Evolutionary conservation across 2,329 filamentous ascomycete genomes (phyloP).

Genomic region (Trichoderma polysporum): DNA sequence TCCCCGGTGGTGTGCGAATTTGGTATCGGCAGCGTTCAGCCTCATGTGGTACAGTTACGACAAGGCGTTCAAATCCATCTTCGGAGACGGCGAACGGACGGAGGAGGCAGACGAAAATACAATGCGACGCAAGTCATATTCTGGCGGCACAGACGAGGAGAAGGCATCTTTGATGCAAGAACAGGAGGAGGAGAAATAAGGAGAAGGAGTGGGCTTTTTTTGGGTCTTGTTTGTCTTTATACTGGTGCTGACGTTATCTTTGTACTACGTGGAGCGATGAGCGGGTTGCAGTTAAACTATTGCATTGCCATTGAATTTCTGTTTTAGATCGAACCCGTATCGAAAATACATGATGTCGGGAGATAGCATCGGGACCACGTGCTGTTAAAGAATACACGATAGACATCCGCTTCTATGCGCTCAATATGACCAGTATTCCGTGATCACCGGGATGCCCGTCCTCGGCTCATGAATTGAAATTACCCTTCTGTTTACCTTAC

Average conservation of each 20-base stretch:
- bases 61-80: conserved; percentile 54
- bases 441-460: background rate
- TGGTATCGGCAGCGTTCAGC: conserved; percentile 54
- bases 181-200: background rate
- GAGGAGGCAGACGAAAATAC: conserved; percentile 33
- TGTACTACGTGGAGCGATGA: background rate
- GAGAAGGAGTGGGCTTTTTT: background rate
- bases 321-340: background rate
- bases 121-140: conserved; percentile 9
- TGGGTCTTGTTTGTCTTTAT: background rate
- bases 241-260: background rate
- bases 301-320: background rate
- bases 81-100: conserved; percentile 83
- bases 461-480: background rate
- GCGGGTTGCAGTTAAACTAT: background rate
- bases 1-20: conserved; percentile 63
- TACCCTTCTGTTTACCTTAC: background rate
- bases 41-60: conserved; percentile 49
- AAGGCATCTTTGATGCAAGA: conserved; percentile 7
- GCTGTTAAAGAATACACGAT: background rate
- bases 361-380: background rate
- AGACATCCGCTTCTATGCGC: background rate
- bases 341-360: background rate
- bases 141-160: conserved; percentile 6
- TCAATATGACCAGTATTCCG: too few species aligned